A percentile compares a stretch with the other conserved stretches of the same genome.
phyloP scores from a whole-genome alignment of 139 green algal species.

The Coelastrella sp. region DNA sequence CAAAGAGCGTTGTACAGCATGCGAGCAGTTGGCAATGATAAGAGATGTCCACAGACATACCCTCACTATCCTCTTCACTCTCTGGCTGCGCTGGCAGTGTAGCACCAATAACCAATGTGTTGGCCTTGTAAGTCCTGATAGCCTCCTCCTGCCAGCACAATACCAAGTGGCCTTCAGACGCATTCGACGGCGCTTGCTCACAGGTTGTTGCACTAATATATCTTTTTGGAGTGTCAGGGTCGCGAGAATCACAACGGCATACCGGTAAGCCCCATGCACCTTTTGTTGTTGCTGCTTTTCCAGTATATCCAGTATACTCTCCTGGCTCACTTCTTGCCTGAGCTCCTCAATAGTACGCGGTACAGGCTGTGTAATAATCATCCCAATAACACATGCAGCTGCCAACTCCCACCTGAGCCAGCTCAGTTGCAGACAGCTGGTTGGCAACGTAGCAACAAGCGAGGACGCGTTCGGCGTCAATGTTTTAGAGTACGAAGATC shows the following conservation, averaged over 20 bases:
- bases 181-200: not conserved
- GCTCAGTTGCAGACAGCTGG: no score
- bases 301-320: not conserved
- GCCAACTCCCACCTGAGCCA: no score
- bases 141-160: constrained; percentile 24
- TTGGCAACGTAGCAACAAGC: no score
- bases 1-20: not conserved
- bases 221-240: not conserved
- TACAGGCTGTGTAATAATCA: constrained; percentile 29
- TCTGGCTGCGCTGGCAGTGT: not conserved
- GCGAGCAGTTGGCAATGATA: not conserved
- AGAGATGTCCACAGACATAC: not conserved
- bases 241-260: no score
- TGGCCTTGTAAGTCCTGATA: constrained; percentile 16
- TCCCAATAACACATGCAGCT: not conserved
- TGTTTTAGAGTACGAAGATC: no score
- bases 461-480: no score
- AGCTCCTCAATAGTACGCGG: constrained; percentile 23
- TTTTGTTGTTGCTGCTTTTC: constrained; percentile 7
- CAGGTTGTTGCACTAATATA: not conserved
- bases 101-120: constrained; percentile 19
- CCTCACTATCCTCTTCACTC: constrained; percentile 10
- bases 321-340: not conserved
- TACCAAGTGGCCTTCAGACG: not conserved
- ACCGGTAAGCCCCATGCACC: not conserved